Percentiles rank a stretch among this genome's conserved stretches.
Evolutionary conservation across 2,329 filamentous ascomycete genomes (phyloP).

Genomic region (Apiospora arundinis): DNA sequence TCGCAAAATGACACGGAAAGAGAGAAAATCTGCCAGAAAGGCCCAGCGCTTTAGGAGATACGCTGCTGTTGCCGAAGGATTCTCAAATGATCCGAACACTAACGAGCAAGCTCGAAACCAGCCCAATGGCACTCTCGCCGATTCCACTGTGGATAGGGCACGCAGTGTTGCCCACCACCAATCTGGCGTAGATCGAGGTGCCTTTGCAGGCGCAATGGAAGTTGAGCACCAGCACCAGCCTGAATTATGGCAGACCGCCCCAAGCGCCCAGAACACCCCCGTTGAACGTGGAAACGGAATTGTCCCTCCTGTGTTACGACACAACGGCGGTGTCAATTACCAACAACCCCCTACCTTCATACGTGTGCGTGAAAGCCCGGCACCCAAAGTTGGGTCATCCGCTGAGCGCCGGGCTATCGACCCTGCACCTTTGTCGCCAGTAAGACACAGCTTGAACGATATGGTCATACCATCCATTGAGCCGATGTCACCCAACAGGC

Average conservation of each 20-base stretch:
- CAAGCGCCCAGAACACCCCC: neutral
- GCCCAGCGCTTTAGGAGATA: constrained; percentile 43
- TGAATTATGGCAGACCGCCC: neutral
- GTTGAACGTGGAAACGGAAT: neutral
- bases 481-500: constrained; percentile 35
- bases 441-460: constrained; percentile 39
- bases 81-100: constrained; percentile 31
- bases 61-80: constrained; percentile 41
- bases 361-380: constrained; percentile 33
- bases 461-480: constrained; percentile 42
- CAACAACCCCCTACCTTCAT: constrained; percentile 31
- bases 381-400: constrained; percentile 42
- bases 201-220: neutral
- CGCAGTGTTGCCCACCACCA: constrained; percentile 27
- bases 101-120: constrained; percentile 23
- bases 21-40: constrained; percentile 34
- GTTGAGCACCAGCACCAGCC: constrained; percentile 1
- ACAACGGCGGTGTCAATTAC: neutral
- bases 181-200: constrained; percentile 8
- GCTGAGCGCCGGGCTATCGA: constrained; percentile 26
- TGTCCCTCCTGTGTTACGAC: neutral
- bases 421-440: constrained; percentile 33
- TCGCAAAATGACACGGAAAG: constrained; percentile 34
- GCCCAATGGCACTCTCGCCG: constrained; percentile 28
- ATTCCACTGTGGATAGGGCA: constrained; percentile 27